Percentiles rank a stretch among this genome's conserved stretches.
Conservation (phyloP, 2,329 filamentous ascomycete genomes). For the Epichloe uncinata region DNA sequence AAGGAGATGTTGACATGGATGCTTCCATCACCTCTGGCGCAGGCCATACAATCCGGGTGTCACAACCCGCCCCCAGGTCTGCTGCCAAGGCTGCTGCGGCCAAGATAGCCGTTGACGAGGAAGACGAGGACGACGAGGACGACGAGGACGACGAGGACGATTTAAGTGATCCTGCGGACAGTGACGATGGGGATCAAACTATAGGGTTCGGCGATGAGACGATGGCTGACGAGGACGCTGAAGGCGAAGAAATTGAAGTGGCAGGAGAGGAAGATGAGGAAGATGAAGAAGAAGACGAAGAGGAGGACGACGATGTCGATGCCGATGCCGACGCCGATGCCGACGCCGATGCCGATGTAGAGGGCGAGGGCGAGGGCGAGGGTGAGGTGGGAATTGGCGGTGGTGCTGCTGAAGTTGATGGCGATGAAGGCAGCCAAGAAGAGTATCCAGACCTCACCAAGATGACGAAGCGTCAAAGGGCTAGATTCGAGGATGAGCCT, state of each 20-base stretch:
- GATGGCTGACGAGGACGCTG: constrained; percentile 34
- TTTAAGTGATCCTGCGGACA: constrained; percentile 39
- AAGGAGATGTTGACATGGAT: constrained; percentile 34
- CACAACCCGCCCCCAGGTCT: constrained; percentile 26
- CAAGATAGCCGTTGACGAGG: constrained; percentile 25
- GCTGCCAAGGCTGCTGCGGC: constrained; percentile 19
- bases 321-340: constrained; percentile 26
- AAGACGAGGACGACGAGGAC: constrained; percentile 33
- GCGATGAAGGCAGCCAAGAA: constrained; percentile 32
- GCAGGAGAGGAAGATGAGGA: constrained; percentile 30
- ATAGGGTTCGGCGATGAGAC: constrained; percentile 31
- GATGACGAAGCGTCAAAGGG: constrained; percentile 48
- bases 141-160: constrained; percentile 39
- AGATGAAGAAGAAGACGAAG: constrained; percentile 26
- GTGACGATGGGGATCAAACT: constrained; percentile 28
- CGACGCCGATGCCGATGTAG: constrained; percentile 20
- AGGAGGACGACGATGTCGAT: constrained; percentile 23
- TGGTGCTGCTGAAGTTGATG: constrained; percentile 25
- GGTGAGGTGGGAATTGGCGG: constrained; percentile 26
- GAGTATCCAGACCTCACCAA: constrained; percentile 42
- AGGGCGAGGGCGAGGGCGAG: constrained; percentile 17
- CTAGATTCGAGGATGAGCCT: constrained; percentile 42
- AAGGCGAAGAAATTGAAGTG: constrained; percentile 31
- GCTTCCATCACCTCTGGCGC: constrained; percentile 18
- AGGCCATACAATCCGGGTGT: constrained; percentile 32